Evolutionary conservation across 2,329 filamentous ascomycete genomes (phyloP), one percentile per base, ranked within the genome.

Genomic region (Botrytis sinoallii): DNA sequence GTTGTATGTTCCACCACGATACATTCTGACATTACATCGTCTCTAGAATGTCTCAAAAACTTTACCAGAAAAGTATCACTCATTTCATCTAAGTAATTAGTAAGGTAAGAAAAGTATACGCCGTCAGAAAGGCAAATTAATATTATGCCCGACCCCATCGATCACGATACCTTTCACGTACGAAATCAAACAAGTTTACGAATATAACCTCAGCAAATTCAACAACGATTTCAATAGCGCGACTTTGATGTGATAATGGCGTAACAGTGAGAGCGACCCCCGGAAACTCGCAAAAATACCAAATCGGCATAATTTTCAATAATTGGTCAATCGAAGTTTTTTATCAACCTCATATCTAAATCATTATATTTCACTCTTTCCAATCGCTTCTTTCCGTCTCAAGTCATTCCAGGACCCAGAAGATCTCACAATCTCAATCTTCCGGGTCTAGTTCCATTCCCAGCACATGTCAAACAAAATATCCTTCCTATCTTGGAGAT

Each of bases 21-120:
- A 55, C 65, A 40, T 29, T 42, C 46, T 55, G 35, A 42, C 46
- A 68, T 68, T 68, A 68, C 46, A 68, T 68, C n/a, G 48, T 68
- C n/a, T 68, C 29, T 48, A 60, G 61, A 68, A 72, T 72, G 70
- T 72, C 70, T 73, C 55, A 73, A 73, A 69, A 52, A 40, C 55
- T 35, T 52, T 32, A 66, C 69, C 42, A 64, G 46, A 66, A 72
- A 72, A 66, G 60, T 44, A 59, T 57, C 42, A 55, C 20, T 64
- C 69, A 71, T 71, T 55, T 55, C n/a, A 55, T 20, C 35, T 10
- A 35, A 72, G 40, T 22, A 32, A 40, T 72, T 67, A 72, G 61
- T 72, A 40, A 46, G 52, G 61, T 72, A 67, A 72, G 61, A 59
- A 60, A 46, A 72, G 48, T 40, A 38, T 25, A 65, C 46, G 35